Evolutionary conservation across 2,329 filamentous ascomycete species (phyloP), one percentile per base, ranked within the genome.

Genomic region (Cladosporium halotolerans): DNA sequence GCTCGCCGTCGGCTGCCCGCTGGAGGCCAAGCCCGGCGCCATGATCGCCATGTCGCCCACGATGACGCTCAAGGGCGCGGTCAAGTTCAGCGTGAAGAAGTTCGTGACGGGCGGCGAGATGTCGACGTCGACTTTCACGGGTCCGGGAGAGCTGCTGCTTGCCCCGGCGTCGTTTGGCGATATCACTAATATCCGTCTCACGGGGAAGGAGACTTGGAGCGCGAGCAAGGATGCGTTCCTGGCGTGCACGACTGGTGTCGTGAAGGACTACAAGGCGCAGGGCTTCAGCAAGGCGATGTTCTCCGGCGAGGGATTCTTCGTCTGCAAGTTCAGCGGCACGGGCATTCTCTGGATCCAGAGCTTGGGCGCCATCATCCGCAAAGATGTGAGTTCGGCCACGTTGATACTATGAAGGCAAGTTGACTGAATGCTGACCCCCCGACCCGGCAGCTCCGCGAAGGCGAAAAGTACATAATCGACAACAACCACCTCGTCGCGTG

Each of bases 41-140:
- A 93, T 99, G 90, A 89, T 99, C 63, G 88, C 89, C 66, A 99
- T 97, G 93, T 90, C 88, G 2, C 86, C 89, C 2, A 87, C 86
- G 8, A 80, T 99, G 51, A 91, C 86, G 0, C 81, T 97, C 44
- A 88, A 86, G 70, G 93, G 93, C 52, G 78, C 78, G 40, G 70
- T 95, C 60, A 93, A 92, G 58, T 95, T 99, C 70, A 86, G 83
- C 55, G 76, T 95, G 73, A 96, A 96, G 73, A 97, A 96, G 73
- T 76, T 95, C n/a, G 75, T 97, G 44, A 80, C 85, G 0, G 86
- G 90, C 47, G 86, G 86, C 49, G 88, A 95, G 46, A 82, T 97
- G 76, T 71, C 81, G 1, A 81, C 82, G 55, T 95, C 89, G 2
- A 86, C 80, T 0, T 97, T 84, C 68, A 93, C 89, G 0, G 93